phyloP scores from a whole-genome alignment of 1,284 basidiomycete species.

The Paramarasmius palmivorus region DNA sequence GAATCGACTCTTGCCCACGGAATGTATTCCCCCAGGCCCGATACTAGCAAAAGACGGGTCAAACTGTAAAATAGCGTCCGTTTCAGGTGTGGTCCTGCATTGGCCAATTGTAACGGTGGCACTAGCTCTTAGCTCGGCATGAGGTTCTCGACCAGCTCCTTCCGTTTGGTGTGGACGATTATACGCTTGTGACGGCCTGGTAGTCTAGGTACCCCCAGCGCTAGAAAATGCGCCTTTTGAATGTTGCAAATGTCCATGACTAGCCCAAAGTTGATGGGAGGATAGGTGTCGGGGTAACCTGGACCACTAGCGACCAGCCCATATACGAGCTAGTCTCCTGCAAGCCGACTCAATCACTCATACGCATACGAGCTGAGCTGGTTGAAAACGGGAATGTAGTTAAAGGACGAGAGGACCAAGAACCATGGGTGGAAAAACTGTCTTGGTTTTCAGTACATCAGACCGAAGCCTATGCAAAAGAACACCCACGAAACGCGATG shows the following conservation, averaged over 20 bases:
- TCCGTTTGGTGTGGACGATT: not conserved
- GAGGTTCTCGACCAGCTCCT: not conserved
- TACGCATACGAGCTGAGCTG: slow-evolving; percentile 1
- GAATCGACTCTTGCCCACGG: slow-evolving; percentile 1
- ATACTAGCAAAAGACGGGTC: slow-evolving; percentile 7
- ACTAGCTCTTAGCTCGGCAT: slow-evolving; percentile 8
- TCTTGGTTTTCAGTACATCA: not conserved
- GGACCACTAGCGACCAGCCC: not conserved
- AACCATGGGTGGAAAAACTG: not conserved
- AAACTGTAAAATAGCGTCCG: no score
- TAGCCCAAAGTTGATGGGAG: not conserved
- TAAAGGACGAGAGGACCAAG: not conserved
- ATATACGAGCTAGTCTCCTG: not conserved
- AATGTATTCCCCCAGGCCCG: slow-evolving; percentile 10
- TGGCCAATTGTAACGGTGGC: not conserved
- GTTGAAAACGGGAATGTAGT: not conserved
- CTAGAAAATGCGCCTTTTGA: not conserved
- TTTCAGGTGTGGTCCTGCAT: not conserved
- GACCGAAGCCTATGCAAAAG: no score
- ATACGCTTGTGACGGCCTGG: slow-evolving; percentile 7
- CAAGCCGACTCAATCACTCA: no score
- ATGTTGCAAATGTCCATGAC: slow-evolving; percentile 3
- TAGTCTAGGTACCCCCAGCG: not conserved
- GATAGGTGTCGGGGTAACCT: not conserved
- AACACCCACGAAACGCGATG: slow-evolving; percentile 23